A percentile compares a stretch with the other conserved stretches of the same genome.
phyloP scores from a whole-genome alignment of 768 basidiomycete species.

The Mrakia hoshinonis region DNA sequence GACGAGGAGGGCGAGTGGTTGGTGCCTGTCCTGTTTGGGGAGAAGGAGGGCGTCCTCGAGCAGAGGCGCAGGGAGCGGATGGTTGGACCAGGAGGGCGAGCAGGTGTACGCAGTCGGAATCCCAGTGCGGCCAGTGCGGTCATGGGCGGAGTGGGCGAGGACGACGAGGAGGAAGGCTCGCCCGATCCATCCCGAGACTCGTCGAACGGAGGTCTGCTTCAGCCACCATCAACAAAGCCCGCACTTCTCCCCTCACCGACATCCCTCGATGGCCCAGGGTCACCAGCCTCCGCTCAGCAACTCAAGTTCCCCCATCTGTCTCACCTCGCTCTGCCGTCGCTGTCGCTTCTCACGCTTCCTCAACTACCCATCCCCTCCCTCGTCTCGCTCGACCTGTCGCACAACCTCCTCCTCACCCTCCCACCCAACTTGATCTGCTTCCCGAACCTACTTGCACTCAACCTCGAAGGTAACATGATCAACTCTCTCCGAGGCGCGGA shows the following conservation, averaged over 20 bases:
- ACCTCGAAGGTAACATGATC: slow-evolving; percentile 30
- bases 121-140: slow-evolving; percentile 13
- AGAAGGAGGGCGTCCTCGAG: background rate
- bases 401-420: slow-evolving; percentile 96
- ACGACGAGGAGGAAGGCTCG: slow-evolving; percentile 10
- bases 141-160: slow-evolving; percentile 12
- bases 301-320: slow-evolving; percentile 50
- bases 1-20: slow-evolving; percentile 27
- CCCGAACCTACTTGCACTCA: slow-evolving; percentile 17
- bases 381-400: slow-evolving; percentile 81
- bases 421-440: slow-evolving; percentile 75
- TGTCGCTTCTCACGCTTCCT: slow-evolving; percentile 73
- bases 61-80: background rate
- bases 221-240: background rate
- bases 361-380: slow-evolving; percentile 62
- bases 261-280: background rate
- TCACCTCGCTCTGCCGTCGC: slow-evolving; percentile 72
- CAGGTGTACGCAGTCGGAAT: background rate
- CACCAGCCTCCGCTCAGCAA: slow-evolving; percentile 64
- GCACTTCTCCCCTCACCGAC: background rate
- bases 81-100: background rate
- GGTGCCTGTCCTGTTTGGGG: slow-evolving; percentile 18
- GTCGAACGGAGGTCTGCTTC: background rate
- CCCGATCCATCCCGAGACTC: background rate
- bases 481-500: slow-evolving; percentile 21